phyloP scores from a whole-genome alignment of 805 yeast genomes.

The Candida taoyuanica region DNA sequence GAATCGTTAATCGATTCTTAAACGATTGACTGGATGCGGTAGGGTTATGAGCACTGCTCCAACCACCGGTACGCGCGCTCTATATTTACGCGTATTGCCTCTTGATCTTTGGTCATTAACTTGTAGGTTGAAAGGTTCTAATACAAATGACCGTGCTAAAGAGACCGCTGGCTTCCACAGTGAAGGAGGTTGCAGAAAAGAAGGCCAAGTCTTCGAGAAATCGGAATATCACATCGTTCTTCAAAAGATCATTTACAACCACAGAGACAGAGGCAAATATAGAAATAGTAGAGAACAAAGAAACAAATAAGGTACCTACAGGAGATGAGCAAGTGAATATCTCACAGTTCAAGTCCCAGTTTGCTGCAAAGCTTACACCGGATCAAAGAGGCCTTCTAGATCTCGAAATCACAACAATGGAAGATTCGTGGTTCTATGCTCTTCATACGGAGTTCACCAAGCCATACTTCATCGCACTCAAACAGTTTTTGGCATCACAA shows the following conservation, averaged over 20 bases:
- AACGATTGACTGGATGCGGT: too few relatives aligned
- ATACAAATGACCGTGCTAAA: slow-evolving; percentile 8
- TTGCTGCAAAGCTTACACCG: slow-evolving; percentile 9
- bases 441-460: slow-evolving; percentile 71
- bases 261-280: neutral
- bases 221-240: slow-evolving; percentile 11
- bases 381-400: slow-evolving; percentile 50
- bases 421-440: slow-evolving; percentile 71
- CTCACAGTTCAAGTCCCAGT: slow-evolving; percentile 13
- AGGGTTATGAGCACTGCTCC: too few relatives aligned
- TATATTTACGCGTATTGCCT: neutral
- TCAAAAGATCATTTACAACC: too few relatives aligned
- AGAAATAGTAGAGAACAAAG: neutral
- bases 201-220: slow-evolving; percentile 3
- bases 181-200: neutral
- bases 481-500: slow-evolving; percentile 54
- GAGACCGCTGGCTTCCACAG: slow-evolving; percentile 1
- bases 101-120: too few relatives aligned
- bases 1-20: too few relatives aligned
- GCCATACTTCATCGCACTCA: slow-evolving; percentile 76
- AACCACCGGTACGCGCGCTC: too few relatives aligned
- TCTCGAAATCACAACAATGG: slow-evolving; percentile 67
- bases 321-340: too few relatives aligned
- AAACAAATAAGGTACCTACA: neutral
- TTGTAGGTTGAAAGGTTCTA: too few relatives aligned